phyloP scores from a whole-genome alignment of 169 alveolate genomes.

The Ophryocystis elektroscirrha region DNA sequence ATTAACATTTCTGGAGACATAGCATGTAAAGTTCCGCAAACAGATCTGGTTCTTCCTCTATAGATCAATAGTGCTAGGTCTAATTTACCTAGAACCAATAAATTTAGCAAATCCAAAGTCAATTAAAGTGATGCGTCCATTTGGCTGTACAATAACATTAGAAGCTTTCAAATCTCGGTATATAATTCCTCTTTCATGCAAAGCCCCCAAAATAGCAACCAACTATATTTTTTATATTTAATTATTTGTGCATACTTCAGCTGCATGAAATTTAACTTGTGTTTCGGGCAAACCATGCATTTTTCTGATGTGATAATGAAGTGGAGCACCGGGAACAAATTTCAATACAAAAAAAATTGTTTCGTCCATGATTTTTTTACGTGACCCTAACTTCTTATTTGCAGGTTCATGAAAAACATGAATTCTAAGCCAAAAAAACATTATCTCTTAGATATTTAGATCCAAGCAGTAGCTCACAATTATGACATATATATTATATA shows the following conservation, averaged over 20 bases:
- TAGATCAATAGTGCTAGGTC: no score
- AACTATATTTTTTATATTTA: constrained; percentile 13
- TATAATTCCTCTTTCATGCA: constrained; percentile 24
- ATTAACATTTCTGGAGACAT: constrained; percentile 35
- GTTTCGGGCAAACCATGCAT: constrained; percentile 1
- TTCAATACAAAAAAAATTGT: constrained; percentile 3
- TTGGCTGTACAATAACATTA: constrained; percentile 31
- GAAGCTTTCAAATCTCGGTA: constrained; percentile 48
- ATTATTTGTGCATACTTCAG: constrained; percentile 5
- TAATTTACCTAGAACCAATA: constrained; percentile 4
- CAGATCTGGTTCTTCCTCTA: constrained; percentile 3
- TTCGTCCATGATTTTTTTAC: no score
- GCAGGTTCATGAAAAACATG: no score
- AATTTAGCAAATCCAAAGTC: constrained; percentile 45
- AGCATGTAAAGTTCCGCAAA: constrained; percentile 12
- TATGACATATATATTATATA: no score
- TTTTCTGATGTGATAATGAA: constrained; percentile 1
- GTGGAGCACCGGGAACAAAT: constrained; percentile 7
- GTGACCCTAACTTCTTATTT: no score
- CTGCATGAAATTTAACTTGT: constrained; percentile 4
- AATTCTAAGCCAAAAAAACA: no score
- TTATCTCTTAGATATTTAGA: no score
- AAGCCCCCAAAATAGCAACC: constrained; percentile 22
- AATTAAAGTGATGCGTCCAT: constrained; percentile 36
- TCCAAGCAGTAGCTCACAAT: no score